Evolutionary conservation across 352 stramenopile species (phyloP).

Genomic region (Globisporangium okanoganense): DNA sequence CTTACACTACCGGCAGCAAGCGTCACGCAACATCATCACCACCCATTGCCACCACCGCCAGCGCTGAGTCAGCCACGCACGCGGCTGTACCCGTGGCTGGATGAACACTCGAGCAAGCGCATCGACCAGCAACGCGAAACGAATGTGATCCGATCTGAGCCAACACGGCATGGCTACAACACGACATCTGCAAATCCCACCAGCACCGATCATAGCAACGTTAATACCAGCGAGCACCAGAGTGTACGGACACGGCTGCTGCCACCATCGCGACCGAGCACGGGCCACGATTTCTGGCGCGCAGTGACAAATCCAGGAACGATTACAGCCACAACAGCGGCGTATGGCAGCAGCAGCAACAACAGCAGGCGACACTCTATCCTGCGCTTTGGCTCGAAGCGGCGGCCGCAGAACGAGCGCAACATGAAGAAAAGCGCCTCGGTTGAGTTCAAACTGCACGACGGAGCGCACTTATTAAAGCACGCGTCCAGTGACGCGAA

Average conservation of each 20-base stretch:
- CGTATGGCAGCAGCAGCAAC: slow-evolving; percentile 18
- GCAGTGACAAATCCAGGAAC: not conserved
- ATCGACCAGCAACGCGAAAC: not conserved
- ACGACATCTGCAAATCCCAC: not conserved
- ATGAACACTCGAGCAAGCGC: not conserved
- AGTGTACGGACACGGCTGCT: slow-evolving; percentile 11
- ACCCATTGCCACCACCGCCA: not conserved
- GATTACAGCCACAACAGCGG: not conserved
- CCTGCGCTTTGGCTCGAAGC: slow-evolving; percentile 50
- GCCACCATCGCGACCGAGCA: not conserved
- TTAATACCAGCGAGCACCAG: not conserved
- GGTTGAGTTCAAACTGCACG: slow-evolving; percentile 65
- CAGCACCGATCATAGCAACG: not conserved
- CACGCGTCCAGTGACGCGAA: slow-evolving; percentile 18
- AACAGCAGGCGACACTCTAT: slow-evolving; percentile 42
- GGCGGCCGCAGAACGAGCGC: slow-evolving; percentile 18
- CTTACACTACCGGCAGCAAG: not conserved
- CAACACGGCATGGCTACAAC: slow-evolving; percentile 1
- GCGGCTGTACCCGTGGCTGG: slow-evolving; percentile 1
- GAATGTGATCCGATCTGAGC: slow-evolving; percentile 10
- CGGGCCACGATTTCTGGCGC: slow-evolving; percentile 1
- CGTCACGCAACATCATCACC: not conserved
- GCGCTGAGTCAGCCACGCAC: not conserved
- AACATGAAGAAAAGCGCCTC: slow-evolving; percentile 58
- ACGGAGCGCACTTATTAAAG: slow-evolving; percentile 30